Conservation (phyloP, 352 stramenopile genomes). For the Pythium dissimile region DNA sequence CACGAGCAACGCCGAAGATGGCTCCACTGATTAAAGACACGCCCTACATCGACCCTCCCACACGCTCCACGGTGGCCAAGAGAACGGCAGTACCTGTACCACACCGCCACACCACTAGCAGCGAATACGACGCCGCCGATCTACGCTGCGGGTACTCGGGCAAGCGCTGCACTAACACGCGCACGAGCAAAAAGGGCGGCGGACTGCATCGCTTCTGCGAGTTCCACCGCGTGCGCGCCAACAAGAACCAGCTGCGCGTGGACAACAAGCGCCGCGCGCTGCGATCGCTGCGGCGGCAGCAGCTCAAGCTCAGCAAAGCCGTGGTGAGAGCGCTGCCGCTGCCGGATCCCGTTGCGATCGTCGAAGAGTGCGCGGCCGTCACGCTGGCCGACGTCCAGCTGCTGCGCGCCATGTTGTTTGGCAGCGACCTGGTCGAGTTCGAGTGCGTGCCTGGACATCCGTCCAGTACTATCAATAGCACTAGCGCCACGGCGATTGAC, state of each 20-base stretch:
- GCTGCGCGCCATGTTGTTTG: not conserved
- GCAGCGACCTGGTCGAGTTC: no score
- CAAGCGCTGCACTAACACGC: constrained; percentile 1
- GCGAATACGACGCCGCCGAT: not conserved
- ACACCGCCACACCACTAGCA: no score
- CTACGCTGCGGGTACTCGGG: not conserved
- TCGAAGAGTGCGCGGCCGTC: not conserved
- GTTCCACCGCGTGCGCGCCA: constrained; percentile 19
- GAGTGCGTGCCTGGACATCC: no score
- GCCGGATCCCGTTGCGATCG: not conserved
- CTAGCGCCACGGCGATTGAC: no score
- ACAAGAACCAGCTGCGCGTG: constrained; percentile 11
- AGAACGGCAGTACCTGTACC: no score
- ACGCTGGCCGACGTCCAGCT: not conserved
- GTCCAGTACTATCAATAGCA: no score
- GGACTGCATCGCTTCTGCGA: constrained; percentile 18
- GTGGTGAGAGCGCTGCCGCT: not conserved
- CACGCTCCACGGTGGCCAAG: no score
- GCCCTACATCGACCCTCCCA: no score
- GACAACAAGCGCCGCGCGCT: not conserved
- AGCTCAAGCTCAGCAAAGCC: not conserved
- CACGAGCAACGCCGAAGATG: no score
- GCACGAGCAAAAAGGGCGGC: constrained; percentile 7
- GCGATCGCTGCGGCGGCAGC: not conserved
- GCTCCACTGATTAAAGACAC: no score